Base-by-base conservation (phyloP, 2,329 filamentous ascomycete species). In the Aspergillus bombycis region DNA sequence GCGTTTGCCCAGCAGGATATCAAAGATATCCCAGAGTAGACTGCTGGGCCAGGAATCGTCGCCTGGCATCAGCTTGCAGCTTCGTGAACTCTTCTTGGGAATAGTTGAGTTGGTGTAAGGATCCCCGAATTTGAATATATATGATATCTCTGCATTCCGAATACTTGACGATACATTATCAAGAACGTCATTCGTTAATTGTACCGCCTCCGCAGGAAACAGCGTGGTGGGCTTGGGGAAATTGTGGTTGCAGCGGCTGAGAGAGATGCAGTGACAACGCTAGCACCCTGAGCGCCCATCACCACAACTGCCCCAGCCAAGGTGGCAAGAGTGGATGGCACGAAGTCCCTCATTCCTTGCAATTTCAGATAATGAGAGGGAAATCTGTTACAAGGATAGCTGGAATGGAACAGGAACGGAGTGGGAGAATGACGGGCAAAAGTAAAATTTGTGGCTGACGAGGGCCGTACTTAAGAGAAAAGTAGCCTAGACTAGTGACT, bases 51-150 rank as follows among this genome's bases (percentile, higher is more conserved):
- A 73, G 6, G 38, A 21, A 4, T 30, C 19, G 52, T 72, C 69
- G 6, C 70, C 71, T 10, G 71, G 70, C 56, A 71, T 61, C 9
- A 56, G 2, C 55, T 72, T 72, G 65, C 71, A 72, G 23, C 76
- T 82, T 38, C 81, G 83, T 65, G 80, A 79, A 77, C 79, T 82
- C 8, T 61, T 63, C 46, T 68, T 67, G 6, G 52, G 52, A 34
- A 46, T 57, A 53, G 65, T 58, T 62, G 65, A 46, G 43, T 6
- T 11, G n/a, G 19, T 7, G 43, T 21, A 21, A 4, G 10, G 32
- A 64, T 69, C 36, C 14, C 65, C 72, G 52, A 81, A 81, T 19
- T 64, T 60, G 57, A 81, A 80, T 26, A 77, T 63, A 4, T 71
- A 65, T 12, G 79, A 67, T 19, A 75, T 65, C 36, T 70, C 74